Evolutionary conservation across 352 stramenopile species (phyloP).

Genomic region (Pythium sp.): DNA sequence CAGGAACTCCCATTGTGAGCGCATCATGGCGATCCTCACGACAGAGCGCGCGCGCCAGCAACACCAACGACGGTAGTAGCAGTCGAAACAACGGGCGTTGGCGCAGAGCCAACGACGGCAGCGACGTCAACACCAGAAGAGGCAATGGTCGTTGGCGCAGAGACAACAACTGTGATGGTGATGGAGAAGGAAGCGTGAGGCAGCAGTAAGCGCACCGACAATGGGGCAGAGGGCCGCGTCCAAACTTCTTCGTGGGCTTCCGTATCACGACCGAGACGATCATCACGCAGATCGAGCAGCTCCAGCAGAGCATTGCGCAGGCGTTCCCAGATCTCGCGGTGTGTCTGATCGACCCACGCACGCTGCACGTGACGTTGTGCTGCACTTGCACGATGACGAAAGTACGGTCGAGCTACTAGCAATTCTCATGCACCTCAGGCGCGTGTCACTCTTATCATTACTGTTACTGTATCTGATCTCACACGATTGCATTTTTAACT

Average conservation of each 20-base stretch:
- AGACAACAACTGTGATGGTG: not conserved
- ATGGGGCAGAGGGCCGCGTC: conserved; percentile 6
- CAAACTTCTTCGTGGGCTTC: conserved; percentile 54
- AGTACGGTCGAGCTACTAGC: conserved; percentile 6
- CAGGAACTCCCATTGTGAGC: not conserved
- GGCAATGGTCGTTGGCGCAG: not conserved
- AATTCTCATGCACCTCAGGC: too few species aligned
- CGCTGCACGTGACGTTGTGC: conserved; percentile 47
- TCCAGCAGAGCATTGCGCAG: conserved; percentile 29
- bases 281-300: conserved; percentile 17
- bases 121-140: not conserved
- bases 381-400: conserved; percentile 29
- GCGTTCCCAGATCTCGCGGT: conserved; percentile 22
- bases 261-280: conserved; percentile 25
- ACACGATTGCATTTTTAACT: too few species aligned
- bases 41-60: not conserved
- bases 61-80: not conserved
- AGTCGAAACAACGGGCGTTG: not conserved
- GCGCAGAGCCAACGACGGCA: too few species aligned
- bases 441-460: too few species aligned
- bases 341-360: conserved; percentile 37
- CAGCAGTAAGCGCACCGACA: not conserved
- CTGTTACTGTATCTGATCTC: too few species aligned
- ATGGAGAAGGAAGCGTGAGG: not conserved
- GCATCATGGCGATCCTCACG: not conserved